Percentiles rank a stretch among this genome's conserved stretches.
Conservation (phyloP, 2,329 filamentous ascomycete genomes). For the Phialemonium atrogriseum region DNA sequence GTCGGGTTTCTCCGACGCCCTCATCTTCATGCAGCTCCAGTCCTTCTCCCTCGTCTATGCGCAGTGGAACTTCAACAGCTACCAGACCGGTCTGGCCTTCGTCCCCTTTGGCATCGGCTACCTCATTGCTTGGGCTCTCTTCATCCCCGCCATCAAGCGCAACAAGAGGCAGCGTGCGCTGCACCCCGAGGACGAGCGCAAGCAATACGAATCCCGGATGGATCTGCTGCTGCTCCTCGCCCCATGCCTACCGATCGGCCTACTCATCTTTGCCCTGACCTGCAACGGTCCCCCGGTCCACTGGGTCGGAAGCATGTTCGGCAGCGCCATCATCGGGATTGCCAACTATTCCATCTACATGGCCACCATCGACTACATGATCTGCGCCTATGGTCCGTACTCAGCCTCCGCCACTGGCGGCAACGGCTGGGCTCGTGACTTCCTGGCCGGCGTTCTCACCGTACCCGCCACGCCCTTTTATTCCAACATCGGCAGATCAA, state of each 20-base stretch:
- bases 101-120: conserved; percentile 62
- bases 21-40: conserved; percentile 73
- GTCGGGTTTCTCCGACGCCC: conserved; percentile 63
- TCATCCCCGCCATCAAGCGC: conserved; percentile 47
- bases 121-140: conserved; percentile 50
- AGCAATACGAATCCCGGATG: conserved; percentile 62
- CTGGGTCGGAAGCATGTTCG: conserved; percentile 63
- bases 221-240: conserved; percentile 56
- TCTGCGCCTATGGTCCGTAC: conserved; percentile 65
- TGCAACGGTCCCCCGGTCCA: conserved; percentile 53
- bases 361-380: conserved; percentile 72
- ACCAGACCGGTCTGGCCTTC: conserved; percentile 52
- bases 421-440: conserved; percentile 66
- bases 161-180: conserved; percentile 42
- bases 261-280: conserved; percentile 64
- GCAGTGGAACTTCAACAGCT: conserved; percentile 55
- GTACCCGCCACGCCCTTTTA: conserved; percentile 60
- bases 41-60: conserved; percentile 60
- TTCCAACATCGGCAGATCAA: conserved; percentile 43
- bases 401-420: conserved; percentile 68
- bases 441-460: conserved; percentile 64
- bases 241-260: conserved; percentile 54
- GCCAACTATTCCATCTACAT: conserved; percentile 70
- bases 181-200: conserved; percentile 45
- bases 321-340: conserved; percentile 58